Evolutionary conservation across 129 eudicot genomes (phyloP).

Genomic region (Artemisia annua): DNA sequence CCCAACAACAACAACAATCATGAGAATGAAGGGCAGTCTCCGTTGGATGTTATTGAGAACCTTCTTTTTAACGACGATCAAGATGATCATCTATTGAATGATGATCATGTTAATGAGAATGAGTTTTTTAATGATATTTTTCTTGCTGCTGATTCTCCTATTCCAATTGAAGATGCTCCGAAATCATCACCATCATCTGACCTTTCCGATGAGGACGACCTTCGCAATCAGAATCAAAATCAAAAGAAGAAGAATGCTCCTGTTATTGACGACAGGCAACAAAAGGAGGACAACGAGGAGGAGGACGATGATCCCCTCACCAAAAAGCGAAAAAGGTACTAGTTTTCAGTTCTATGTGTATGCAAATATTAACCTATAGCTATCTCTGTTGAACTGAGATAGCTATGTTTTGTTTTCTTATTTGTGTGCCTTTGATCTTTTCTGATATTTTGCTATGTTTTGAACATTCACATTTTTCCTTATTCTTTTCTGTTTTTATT

Average conservation of each 20-base stretch:
- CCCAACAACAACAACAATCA: neutral
- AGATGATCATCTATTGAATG: neutral
- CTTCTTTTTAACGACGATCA: conserved; percentile 42
- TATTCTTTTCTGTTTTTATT: no score
- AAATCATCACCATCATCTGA: no score
- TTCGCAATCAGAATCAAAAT: no score
- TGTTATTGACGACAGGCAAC: conserved; percentile 20
- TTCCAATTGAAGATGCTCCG: no score
- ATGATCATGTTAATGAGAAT: neutral
- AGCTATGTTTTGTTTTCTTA: no score
- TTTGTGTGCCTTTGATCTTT: no score
- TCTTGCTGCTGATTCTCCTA: neutral
- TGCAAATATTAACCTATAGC: no score
- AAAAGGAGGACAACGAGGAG: conserved; percentile 3
- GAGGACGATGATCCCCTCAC: conserved; percentile 41
- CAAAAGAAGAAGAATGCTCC: conserved; percentile 15
- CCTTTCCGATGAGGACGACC: no score
- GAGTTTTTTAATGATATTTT: conserved; percentile 35
- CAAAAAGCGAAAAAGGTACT: conserved; percentile 69
- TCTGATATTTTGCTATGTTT: no score
- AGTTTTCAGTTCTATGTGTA: no score
- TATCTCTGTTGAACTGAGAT: no score
- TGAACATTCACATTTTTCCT: no score
- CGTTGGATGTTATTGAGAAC: conserved; percentile 47
- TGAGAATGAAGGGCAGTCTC: neutral